Evolutionary conservation across 169 alveolate species (phyloP).

Genomic region (Cryptosporidium canis): DNA sequence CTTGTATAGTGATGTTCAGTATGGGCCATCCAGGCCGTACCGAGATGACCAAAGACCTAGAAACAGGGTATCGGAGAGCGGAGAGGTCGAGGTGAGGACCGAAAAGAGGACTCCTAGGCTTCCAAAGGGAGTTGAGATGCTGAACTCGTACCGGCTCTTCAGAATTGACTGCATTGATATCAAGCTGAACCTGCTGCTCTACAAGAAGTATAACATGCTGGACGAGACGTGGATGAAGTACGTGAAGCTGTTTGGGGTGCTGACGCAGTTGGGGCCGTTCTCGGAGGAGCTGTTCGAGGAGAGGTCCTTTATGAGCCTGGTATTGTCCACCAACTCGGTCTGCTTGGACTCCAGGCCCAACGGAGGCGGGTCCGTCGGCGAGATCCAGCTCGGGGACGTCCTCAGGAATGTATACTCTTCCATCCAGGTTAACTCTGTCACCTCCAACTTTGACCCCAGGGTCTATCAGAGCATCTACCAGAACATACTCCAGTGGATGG

Average conservation of each 20-base stretch:
- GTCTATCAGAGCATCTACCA: constrained; percentile 25
- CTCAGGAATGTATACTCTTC: constrained; percentile 10
- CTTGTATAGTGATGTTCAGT: not conserved
- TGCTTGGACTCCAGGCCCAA: constrained; percentile 21
- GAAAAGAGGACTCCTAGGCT: constrained; percentile 5
- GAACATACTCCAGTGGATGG: not conserved
- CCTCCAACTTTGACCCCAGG: constrained; percentile 40
- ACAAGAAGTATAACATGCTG: constrained; percentile 62
- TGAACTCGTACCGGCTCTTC: constrained; percentile 24
- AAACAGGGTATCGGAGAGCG: not conserved
- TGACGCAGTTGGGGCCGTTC: constrained; percentile 30
- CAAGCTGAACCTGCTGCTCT: constrained; percentile 4
- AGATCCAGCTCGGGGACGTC: constrained; percentile 14
- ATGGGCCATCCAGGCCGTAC: not conserved
- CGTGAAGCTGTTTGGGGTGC: constrained; percentile 27
- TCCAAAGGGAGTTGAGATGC: constrained; percentile 6
- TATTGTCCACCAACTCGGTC: constrained; percentile 41
- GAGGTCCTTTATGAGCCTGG: constrained; percentile 56
- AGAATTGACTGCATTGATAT: constrained; percentile 48
- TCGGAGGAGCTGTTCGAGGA: constrained; percentile 36
- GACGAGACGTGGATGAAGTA: constrained; percentile 70
- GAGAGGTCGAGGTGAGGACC: not conserved
- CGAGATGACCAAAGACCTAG: not conserved
- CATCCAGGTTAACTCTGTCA: constrained; percentile 12
- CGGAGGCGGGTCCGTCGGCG: not conserved